Evolutionary conservation across 2,329 filamentous ascomycete genomes (phyloP), one percentile per base, ranked within the genome.

Genomic region (Epichloe aotearoae): DNA sequence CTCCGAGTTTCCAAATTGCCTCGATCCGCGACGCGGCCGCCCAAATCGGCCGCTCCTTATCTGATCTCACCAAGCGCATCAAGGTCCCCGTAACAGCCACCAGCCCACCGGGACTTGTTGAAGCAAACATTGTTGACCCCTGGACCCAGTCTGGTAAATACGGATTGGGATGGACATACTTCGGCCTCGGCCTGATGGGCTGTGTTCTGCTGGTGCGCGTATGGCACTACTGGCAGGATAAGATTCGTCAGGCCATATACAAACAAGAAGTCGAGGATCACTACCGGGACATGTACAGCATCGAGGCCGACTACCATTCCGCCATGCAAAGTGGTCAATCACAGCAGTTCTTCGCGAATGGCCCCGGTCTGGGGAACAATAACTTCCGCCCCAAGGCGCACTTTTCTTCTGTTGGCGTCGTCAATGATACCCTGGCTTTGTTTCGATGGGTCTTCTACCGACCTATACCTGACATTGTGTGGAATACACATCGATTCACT

Each of bases 201-300:
- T 60, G 80, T 50, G 82, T 90, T 4, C 70, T 85, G 11, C 61
- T 84, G 11, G 73, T 91, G 62, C 82, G 88, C 57, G 75, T 86
- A 62, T 95, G 90, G 74, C 86, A 95, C 66, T 83, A 85, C 58
- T 95, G 88, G 84, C 88, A 90, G 59, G 90, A 96, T 72, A 94
- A 93, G 70, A 88, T 95, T 57, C 81, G 90, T 57, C 86, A 90
- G 58, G 90, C 88, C 55, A 80, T 93, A 53, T 87, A 93, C 70
- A 91, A 94, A 69, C 83, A 93, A 62, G 82, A 88, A 63, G 75
- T 87, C 59, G 76, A 86, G 61, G 76, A 82, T 59, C 77, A 83
- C 59, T 82, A 79, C 63, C 77, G 65, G 52, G 65, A 73, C 47
- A 56, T 77, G 45, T 75, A 81, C 64, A 73, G 64, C 61, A 60